Percentiles rank a stretch among this genome's conserved stretches.
Conservation (phyloP, 202 grass and related monocot species). For the Eragrostis tef region DNA sequence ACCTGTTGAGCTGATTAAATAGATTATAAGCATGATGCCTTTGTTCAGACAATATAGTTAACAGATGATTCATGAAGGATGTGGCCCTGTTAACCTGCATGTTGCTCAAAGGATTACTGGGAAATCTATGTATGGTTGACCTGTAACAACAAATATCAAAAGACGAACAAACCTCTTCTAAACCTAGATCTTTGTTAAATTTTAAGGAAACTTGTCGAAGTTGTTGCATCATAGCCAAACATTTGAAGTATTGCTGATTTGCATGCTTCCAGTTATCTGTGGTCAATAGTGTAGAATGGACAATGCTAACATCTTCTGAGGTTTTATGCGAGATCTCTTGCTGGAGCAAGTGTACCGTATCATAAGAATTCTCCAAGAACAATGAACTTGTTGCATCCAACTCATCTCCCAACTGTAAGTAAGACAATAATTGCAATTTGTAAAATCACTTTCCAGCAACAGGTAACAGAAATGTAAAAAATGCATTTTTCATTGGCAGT, state of each 20-base stretch:
- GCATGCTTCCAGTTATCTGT: constrained; percentile 64
- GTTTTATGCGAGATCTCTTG: constrained; percentile 47
- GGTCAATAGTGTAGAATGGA: constrained; percentile 45
- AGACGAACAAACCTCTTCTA: constrained; percentile 71
- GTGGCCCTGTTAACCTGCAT: constrained; percentile 65
- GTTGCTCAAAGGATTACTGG: constrained; percentile 46
- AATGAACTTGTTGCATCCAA: constrained; percentile 51
- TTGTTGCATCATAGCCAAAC: constrained; percentile 73
- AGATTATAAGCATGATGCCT: constrained; percentile 58
- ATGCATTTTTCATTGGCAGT: neutral
- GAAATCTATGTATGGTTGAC: constrained; percentile 31
- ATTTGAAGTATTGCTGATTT: constrained; percentile 80
- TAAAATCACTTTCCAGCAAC: constrained; percentile 5
- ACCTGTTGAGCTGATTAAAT: constrained; percentile 53
- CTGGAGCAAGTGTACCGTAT: constrained; percentile 74
- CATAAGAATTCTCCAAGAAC: constrained; percentile 78
- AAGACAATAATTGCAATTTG: neutral
- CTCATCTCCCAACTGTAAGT: constrained; percentile 56
- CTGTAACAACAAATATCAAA: neutral
- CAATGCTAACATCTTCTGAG: constrained; percentile 44
- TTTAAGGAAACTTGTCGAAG: constrained; percentile 69
- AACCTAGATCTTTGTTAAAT: constrained; percentile 86
- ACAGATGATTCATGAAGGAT: constrained; percentile 66
- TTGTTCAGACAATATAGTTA: constrained; percentile 64
- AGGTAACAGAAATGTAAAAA: no score